Base-by-base conservation (phyloP, 768 basidiomycete species). In the Trametes cinnabarina region DNA sequence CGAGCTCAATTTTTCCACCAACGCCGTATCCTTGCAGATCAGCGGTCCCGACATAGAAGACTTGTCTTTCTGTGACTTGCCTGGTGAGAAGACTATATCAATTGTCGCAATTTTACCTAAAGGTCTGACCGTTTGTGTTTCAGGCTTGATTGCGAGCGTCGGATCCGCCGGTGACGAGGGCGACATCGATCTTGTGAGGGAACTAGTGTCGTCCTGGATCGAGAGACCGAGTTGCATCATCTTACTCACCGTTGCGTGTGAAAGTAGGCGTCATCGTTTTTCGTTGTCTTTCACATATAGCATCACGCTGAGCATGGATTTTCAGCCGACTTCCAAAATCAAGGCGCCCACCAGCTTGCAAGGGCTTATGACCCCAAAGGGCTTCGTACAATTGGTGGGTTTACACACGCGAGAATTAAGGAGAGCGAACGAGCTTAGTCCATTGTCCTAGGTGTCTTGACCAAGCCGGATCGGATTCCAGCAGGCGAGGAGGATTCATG, bases 311-410 rank as follows among this genome's bases (percentile, higher is more conserved):
- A 47, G 49, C 19, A 14, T 44, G n/a, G 26, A 14, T 4, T 41
- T 44, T 10, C 52, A 92, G 90, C 88, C 50, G 88, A 92, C 60
- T 88, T 88, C 19, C 87, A 91, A 63, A 92, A 89, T 41, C 89
- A 92, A 67, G 86, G 85, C 0, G 89, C 89, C 0, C 83, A 86
- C 57, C 73, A 79, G n/a, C 72, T 92, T 0, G 82, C 87, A 0
- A 85, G 84, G 63, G 48, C 72, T 14, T 72, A 79, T 47, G 88
- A 91, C 59, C 82, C 84, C 0, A 71, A 81, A 1, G 88, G 89
- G 0, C 78, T 77, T 48, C 77, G 88, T 4, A 92, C 88, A 0
- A 85, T 91, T 15, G 88, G 90, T 88, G 59, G 14, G 78, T 64
- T 9, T 28, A 23, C 14, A 28, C 17, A 39, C 10, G 11, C 3